Evolutionary conservation across 1,284 basidiomycete genomes (phyloP), one percentile per base, ranked within the genome.

Genomic region (Tilletia walkeri): DNA sequence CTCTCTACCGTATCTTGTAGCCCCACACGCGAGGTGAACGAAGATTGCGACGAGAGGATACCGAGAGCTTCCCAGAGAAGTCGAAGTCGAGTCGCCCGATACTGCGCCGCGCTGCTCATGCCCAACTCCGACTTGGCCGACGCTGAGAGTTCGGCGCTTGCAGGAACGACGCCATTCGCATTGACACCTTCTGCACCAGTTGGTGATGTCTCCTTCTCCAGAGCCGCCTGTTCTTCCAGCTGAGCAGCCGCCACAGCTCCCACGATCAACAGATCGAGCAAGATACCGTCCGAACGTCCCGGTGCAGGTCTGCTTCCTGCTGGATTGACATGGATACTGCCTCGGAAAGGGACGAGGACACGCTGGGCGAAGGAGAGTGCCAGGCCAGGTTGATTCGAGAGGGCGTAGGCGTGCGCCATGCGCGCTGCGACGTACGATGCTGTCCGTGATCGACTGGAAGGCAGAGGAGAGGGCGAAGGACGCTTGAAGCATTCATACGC

Each of bases 401-500:
- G 59, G 16, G 36, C 16, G 34, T 63, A 63, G 16, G 59, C 59
- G 36, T 63, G 59, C 34, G 59, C 59, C 36, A 63, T 63, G 34
- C 59, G 30, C 4, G 59, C 59, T 36, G 59, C 59, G 38, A 63
- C 59, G 59, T 63, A 63, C 12, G 59, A 63, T 38, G 59, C 59
- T 38, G 59, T 63, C 5, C 59, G 59, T n/a, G 34, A 39, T 5
- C 59, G 59, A 14, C 7, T 18, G 12, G 59, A 63, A 5, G 59
- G 14, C 3, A 34, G 9, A 18, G 56, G 18, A 7, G 56, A 59
- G 34, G 50, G 24, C 50, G 50, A 53, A 0, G 59, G 59, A n/a
- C 59, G 34, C 59, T 63, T 63, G 59, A 63, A 41, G 59, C 59
- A 63, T 16, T 38, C 59, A 34, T 63, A 63, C 38, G 59, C 59